Percentiles rank a stretch among this genome's conserved stretches.
Conservation (phyloP, 768 basidiomycete species). For the Lanmaoa rubissima region DNA sequence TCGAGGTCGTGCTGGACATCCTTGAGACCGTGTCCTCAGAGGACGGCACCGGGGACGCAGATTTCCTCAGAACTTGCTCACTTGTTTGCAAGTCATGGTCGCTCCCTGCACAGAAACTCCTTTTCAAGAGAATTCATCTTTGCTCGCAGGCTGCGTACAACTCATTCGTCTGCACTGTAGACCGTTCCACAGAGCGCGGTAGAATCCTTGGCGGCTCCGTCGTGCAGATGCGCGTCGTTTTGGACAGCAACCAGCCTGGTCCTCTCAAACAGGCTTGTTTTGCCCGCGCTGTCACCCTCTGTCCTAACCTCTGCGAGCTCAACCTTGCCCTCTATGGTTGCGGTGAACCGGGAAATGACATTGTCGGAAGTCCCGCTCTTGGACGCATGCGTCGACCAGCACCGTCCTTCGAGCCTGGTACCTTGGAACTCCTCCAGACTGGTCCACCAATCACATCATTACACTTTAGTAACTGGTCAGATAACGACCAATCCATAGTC, state of each 20-base stretch:
- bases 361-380: slow-evolving; percentile 46
- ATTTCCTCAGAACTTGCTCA: slow-evolving; percentile 51
- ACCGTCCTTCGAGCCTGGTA: slow-evolving; percentile 52
- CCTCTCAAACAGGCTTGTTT: slow-evolving; percentile 56
- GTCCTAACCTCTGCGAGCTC: slow-evolving; percentile 58
- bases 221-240: slow-evolving; percentile 48
- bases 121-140: slow-evolving; percentile 59
- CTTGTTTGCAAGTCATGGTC: slow-evolving; percentile 72
- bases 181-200: slow-evolving; percentile 46
- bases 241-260: slow-evolving; percentile 69
- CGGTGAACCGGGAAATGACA: slow-evolving; percentile 48
- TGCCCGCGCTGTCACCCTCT: slow-evolving; percentile 54
- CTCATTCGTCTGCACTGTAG: slow-evolving; percentile 53
- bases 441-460: slow-evolving; percentile 55
- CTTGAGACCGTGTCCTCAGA: slow-evolving; percentile 54
- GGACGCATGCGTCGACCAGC: slow-evolving; percentile 49
- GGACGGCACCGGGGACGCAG: slow-evolving; percentile 35
- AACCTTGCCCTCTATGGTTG: slow-evolving; percentile 59
- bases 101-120: slow-evolving; percentile 56
- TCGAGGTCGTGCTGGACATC: slow-evolving; percentile 62
- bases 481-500: slow-evolving; percentile 51
- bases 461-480: slow-evolving; percentile 71
- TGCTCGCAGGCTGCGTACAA: slow-evolving; percentile 51
- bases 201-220: slow-evolving; percentile 53
- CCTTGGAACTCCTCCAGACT: slow-evolving; percentile 48